These are phyloP conservation scores for Pythium brachiatum DNA, from an alignment of 352 stramenopile genomes.

Conservation along the genomic window DNA sequence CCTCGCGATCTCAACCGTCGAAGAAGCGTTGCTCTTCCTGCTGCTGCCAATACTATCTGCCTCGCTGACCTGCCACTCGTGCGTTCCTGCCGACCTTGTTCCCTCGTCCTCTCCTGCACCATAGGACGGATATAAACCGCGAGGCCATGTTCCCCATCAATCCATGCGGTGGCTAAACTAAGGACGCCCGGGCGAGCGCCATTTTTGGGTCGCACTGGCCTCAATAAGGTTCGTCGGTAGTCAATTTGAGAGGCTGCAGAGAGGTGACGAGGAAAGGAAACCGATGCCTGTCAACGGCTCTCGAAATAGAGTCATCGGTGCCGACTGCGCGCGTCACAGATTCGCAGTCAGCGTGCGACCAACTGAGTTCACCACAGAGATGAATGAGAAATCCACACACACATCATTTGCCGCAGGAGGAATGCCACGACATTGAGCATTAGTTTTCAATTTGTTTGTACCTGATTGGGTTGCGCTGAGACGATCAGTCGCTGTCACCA, in stretches of 20 bases:
- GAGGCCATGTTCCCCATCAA: conserved; percentile 2
- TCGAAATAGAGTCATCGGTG: background rate
- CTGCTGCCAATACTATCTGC: background rate
- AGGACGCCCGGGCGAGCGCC: conserved; percentile 5
- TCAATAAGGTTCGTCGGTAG: background rate
- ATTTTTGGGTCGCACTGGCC: background rate
- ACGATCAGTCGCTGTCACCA: conserved; percentile 10
- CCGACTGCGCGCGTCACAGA: background rate
- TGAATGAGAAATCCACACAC: background rate
- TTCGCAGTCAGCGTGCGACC: background rate
- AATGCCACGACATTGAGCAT: too few relatives aligned
- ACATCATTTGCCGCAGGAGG: too few relatives aligned
- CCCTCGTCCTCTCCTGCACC: conserved; percentile 16
- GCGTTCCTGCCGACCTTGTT: conserved; percentile 18
- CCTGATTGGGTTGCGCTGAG: background rate
- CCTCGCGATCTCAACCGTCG: conserved; percentile 12
- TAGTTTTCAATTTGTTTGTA: too few relatives aligned
- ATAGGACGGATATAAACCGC: conserved; percentile 10
- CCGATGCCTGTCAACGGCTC: background rate
- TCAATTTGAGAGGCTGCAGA: background rate
- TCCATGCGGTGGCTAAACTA: conserved; percentile 16
- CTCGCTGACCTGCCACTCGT: background rate
- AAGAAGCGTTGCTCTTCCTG: background rate
- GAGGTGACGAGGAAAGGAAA: background rate
- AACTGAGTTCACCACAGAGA: background rate